Evolutionary conservation across 106 monocot genomes (phyloP).

Genomic region (Gastrodia elata): DNA sequence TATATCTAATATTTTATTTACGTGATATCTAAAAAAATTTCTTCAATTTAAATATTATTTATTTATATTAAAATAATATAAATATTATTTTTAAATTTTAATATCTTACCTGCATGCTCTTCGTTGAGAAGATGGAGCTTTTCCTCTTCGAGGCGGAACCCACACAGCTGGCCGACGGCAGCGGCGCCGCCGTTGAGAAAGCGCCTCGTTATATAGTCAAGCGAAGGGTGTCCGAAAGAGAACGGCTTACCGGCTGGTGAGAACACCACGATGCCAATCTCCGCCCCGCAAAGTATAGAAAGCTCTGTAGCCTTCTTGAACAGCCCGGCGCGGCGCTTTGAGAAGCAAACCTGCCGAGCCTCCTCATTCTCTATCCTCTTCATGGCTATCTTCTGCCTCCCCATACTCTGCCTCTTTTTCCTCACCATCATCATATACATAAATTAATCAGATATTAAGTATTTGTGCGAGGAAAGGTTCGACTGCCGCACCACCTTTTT

Average conservation of each 20-base stretch:
- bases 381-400: slow-evolving; percentile 12
- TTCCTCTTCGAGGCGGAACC: background rate
- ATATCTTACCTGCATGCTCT: background rate
- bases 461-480: background rate
- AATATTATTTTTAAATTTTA: background rate
- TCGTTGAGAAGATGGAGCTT: background rate
- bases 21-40: no score
- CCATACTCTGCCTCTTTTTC: slow-evolving; percentile 12
- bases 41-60: no score
- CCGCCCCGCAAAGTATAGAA: slow-evolving; percentile 9
- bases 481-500: no score
- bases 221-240: slow-evolving; percentile 11
- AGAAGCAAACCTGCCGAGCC: slow-evolving; percentile 15
- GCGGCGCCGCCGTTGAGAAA: background rate
- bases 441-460: background rate
- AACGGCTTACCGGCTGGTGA: slow-evolving; percentile 12
- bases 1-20: no score
- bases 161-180: background rate
- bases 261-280: slow-evolving; percentile 7
- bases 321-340: slow-evolving; percentile 8
- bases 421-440: background rate
- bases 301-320: slow-evolving; percentile 15
- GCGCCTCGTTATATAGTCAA: background rate
- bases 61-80: no score
- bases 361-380: slow-evolving; percentile 14